Percentiles rank a stretch among this genome's conserved stretches.
Conservation (phyloP, 192 early-diverging fungal species). For the Kappamyces sp. region DNA sequence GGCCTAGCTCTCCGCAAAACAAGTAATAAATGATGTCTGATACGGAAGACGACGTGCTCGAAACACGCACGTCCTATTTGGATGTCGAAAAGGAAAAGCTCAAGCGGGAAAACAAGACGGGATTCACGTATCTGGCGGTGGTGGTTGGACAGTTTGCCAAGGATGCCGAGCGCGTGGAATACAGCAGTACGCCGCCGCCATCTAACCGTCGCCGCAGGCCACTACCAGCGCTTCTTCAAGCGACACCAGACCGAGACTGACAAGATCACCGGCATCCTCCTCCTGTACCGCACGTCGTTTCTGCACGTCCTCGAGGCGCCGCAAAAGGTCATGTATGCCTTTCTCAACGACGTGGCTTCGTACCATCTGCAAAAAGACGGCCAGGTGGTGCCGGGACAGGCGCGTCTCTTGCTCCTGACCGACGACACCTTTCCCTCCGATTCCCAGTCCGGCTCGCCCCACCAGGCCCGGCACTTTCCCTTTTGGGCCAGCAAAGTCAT, state of each 20-base stretch:
- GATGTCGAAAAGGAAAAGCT: slow-evolving; percentile 4
- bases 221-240: slow-evolving; percentile 49
- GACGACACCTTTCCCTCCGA: slow-evolving; percentile 1
- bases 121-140: slow-evolving; percentile 7
- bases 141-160: slow-evolving; percentile 13
- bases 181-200: background rate
- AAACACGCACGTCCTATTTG: slow-evolving; percentile 7
- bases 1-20: background rate
- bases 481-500: slow-evolving; percentile 43
- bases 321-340: slow-evolving; percentile 27
- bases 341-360: slow-evolving; percentile 30
- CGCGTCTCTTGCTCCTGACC: slow-evolving; percentile 2
- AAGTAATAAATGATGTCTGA: slow-evolving; percentile 11
- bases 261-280: slow-evolving; percentile 44
- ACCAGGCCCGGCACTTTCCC: slow-evolving; percentile 26
- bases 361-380: background rate
- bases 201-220: slow-evolving; percentile 17
- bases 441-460: too few relatives aligned
- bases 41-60: background rate
- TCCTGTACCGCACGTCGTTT: slow-evolving; percentile 29
- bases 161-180: slow-evolving; percentile 13
- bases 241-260: slow-evolving; percentile 43
- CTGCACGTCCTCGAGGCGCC: slow-evolving; percentile 43
- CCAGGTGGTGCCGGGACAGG: background rate
- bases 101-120: slow-evolving; percentile 11